A percentile compares a stretch with the other conserved stretches of the same genome.
phyloP scores from a whole-genome alignment of 495 filamentous ascomycete genomes.

The Saxophila tyrrhenica region DNA sequence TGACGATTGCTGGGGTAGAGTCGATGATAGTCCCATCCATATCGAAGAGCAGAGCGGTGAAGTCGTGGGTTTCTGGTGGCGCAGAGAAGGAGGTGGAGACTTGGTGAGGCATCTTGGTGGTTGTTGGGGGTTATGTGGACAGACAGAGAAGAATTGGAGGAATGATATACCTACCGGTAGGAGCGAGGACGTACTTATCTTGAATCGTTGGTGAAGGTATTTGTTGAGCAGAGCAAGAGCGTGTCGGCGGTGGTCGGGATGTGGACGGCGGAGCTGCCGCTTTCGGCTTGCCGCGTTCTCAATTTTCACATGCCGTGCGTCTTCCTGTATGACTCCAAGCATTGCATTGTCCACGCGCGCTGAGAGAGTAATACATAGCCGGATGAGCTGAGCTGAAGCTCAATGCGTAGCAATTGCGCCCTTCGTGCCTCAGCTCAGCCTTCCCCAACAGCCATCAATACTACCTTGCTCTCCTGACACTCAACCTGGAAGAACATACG shows the following conservation, averaged over 20 bases:
- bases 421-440: too few relatives aligned
- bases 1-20: conserved; percentile 71
- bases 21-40: conserved; percentile 82
- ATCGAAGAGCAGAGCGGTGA: conserved; percentile 78
- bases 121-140: not conserved
- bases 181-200: not conserved
- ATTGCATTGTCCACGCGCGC: too few relatives aligned
- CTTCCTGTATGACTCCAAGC: too few relatives aligned
- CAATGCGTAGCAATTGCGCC: too few relatives aligned
- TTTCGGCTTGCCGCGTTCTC: too few relatives aligned
- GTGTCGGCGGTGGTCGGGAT: not conserved
- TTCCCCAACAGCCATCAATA: too few relatives aligned
- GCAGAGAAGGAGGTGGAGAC: conserved; percentile 41
- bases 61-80: conserved; percentile 47
- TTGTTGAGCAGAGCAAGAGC: not conserved
- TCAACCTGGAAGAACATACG: too few relatives aligned
- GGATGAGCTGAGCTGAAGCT: too few relatives aligned
- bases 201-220: not conserved
- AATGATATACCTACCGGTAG: not conserved
- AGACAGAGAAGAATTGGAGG: not conserved
- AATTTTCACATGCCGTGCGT: too few relatives aligned
- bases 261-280: not conserved
- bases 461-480: too few relatives aligned
- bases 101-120: conserved; percentile 10
- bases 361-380: too few relatives aligned